Conservation (phyloP, 371 early-diverging fungal species). For the Mucor saturninus region DNA sequence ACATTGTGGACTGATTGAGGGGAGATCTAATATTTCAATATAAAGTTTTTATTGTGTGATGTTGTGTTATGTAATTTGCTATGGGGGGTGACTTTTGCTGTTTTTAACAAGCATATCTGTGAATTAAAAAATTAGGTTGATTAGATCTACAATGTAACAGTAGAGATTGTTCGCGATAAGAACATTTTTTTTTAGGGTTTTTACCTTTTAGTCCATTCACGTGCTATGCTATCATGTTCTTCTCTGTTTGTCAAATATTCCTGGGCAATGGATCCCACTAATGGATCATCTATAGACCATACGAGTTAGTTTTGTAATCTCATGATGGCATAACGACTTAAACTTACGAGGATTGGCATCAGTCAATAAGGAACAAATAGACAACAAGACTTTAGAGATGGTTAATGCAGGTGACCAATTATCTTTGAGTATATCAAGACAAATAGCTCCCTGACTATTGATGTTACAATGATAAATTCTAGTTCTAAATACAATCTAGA, state of each 20-base stretch:
- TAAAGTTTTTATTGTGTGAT: too few species aligned
- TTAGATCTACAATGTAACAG: conserved; percentile 17
- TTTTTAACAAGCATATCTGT: conserved; percentile 23
- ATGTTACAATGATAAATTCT: conserved; percentile 99
- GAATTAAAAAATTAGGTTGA: conserved; percentile 2
- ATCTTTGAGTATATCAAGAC: conserved; percentile 97
- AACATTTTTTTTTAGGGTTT: background rate
- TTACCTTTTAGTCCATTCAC: conserved; percentile 91
- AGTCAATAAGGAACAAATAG: conserved; percentile 97
- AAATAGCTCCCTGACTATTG: conserved; percentile 98
- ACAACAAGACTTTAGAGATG: conserved; percentile 95
- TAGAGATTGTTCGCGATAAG: background rate
- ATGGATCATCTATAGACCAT: conserved; percentile 76
- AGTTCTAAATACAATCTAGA: conserved; percentile 92
- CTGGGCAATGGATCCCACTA: conserved; percentile 92
- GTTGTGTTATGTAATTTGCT: too few species aligned
- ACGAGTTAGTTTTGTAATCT: background rate
- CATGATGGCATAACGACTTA: background rate
- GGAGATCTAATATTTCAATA: too few species aligned
- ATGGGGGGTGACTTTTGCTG: too few species aligned
- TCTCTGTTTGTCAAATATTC: conserved; percentile 87
- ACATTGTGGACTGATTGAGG: too few species aligned
- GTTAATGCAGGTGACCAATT: conserved; percentile 99
- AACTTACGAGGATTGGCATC: conserved; percentile 93
- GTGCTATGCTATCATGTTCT: conserved; percentile 90